Evolutionary conservation across 2,329 filamentous ascomycete genomes (phyloP).

Genomic region (Neurospora crassa): DNA sequence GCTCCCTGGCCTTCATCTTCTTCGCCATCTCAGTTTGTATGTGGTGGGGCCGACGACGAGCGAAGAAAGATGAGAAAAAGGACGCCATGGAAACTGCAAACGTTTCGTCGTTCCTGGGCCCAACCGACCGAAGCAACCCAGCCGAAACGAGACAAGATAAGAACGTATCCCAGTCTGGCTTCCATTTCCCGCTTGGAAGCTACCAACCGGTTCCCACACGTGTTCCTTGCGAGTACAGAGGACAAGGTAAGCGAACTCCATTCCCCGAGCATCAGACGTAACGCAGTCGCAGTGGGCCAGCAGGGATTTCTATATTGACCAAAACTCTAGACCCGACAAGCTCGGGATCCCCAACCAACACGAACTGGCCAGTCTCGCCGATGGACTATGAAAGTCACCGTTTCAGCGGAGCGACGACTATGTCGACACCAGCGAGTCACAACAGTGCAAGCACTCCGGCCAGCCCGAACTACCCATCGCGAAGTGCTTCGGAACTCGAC

Average conservation of each 20-base stretch:
- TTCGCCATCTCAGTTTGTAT: slow-evolving; percentile 6
- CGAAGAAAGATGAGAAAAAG: slow-evolving; percentile 7
- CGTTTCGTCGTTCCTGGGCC: not conserved
- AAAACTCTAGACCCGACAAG: not conserved
- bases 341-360: not conserved
- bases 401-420: not conserved
- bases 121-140: not conserved
- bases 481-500: not conserved
- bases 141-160: not conserved
- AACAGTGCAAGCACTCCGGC: not conserved
- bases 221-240: not conserved
- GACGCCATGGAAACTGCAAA: slow-evolving; percentile 1
- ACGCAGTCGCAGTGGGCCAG: not conserved
- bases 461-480: not conserved
- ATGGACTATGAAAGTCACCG: not conserved
- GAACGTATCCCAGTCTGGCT: not conserved
- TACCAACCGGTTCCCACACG: not conserved
- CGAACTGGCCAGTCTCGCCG: not conserved
- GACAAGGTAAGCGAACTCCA: not conserved
- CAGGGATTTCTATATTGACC: not conserved
- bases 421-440: not conserved
- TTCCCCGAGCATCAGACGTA: not conserved
- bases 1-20: slow-evolving; percentile 8
- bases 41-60: slow-evolving; percentile 10
- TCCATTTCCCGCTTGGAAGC: not conserved